phyloP scores from a whole-genome alignment of 139 green algal species.

The Raphidocelis subcapitata region DNA sequence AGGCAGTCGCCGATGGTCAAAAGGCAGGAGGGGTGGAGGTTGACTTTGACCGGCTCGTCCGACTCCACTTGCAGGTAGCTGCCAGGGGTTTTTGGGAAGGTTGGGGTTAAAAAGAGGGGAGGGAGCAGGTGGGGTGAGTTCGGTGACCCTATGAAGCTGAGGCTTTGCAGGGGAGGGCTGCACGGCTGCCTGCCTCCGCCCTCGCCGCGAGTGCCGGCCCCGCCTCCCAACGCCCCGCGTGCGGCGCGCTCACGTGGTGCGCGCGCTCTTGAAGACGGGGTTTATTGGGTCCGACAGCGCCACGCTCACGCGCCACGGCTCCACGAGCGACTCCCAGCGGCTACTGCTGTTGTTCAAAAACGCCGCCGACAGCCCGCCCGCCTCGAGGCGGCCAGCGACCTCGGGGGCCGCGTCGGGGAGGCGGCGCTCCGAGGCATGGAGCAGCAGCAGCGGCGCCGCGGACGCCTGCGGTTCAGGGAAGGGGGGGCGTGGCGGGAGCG shows the following conservation, averaged over 20 bases:
- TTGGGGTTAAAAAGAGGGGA: background rate
- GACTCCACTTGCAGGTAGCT: conserved; percentile 68
- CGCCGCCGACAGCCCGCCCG: conserved; percentile 35
- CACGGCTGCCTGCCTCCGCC: too few species aligned
- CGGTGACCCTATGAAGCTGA: too few species aligned
- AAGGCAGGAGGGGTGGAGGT: conserved; percentile 77
- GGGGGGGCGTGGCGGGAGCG: too few species aligned
- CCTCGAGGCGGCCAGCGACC: conserved; percentile 24
- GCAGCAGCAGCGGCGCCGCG: conserved; percentile 29
- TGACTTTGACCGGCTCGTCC: conserved; percentile 59
- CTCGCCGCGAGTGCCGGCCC: too few species aligned
- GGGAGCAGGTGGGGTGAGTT: background rate
- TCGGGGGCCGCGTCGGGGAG: conserved; percentile 26
- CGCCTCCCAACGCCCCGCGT: background rate
- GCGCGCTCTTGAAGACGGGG: conserved; percentile 48
- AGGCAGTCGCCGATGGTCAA: conserved; percentile 72
- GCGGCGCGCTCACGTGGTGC: conserved; percentile 33
- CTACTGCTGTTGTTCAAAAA: conserved; percentile 79
- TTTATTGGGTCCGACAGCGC: conserved; percentile 48
- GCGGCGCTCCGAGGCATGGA: conserved; percentile 9
- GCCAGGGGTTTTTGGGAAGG: conserved; percentile 5
- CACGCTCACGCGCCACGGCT: conserved; percentile 61
- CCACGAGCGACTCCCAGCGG: conserved; percentile 73
- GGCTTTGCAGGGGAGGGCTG: too few species aligned
- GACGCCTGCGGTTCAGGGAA: conserved; percentile 2